Evolutionary conservation across 768 basidiomycete genomes (phyloP), one percentile per base, ranked within the genome.

Genomic region (Sarcomyxa edulis): DNA sequence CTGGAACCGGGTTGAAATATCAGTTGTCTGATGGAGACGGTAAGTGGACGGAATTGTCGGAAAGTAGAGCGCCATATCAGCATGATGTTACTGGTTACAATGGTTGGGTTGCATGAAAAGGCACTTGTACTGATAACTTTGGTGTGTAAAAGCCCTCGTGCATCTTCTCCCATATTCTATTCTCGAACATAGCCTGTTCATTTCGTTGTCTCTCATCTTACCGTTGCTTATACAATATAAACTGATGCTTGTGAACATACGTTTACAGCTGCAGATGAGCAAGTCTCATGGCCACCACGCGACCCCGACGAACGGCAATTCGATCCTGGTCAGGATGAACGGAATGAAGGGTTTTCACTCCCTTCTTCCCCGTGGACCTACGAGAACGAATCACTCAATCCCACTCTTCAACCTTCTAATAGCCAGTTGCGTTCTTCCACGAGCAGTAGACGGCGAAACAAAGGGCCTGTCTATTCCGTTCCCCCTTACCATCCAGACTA

Each of bases 341-440:
- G 62, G 15, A 53, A 56, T 16, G 60, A 66, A 42, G 55, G 56
- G 7, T 71, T 78, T 47, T 57, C 55, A 23, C 71, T 81, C 23
- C 73, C 78, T 1, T 56, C 68, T 16, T 79, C 77, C 5, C 90
- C 93, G 5, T 96, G 92, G 83, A 90, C 90, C 10, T 95, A 88
- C 52, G 80, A 84, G 46, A 83, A 85, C 36, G 83, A 68, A 14
- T 62, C 69, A 10, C 51, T 93, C 10, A 96, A 96, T 53, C 93
- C 93, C 6, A 53, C 65, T 25, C 76, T 95, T 7, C 67, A 65
- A 26, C 81, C 91, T 0, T 79, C 76, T 26, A 84, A 78, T 45
- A 49, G 68, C 12, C 59, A 52, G 27, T 48, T 56, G 22, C 67
- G 66, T 39, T 19, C 39, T 29, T 19, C 39, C 27, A 39, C 56